Evolutionary conservation across 1,284 basidiomycete genomes (phyloP).

Genomic region (Puccinia triticina): DNA sequence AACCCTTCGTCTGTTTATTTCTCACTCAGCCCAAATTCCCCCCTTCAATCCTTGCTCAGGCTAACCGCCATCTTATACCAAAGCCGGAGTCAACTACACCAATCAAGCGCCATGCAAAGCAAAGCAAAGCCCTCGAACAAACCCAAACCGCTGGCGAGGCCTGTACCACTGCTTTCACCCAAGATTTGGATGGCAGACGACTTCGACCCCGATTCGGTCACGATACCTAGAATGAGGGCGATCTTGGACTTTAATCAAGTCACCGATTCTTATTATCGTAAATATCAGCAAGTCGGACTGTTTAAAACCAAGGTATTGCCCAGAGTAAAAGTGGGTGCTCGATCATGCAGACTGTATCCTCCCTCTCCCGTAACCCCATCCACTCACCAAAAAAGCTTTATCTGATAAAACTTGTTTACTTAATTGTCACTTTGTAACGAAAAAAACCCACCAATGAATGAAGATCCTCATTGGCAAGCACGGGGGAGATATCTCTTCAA

Average conservation of each 20-base stretch:
- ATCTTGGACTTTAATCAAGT: conserved; percentile 15
- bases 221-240: conserved; percentile 19
- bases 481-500: conserved; percentile 1
- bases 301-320: conserved; percentile 10
- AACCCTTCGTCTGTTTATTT: background rate
- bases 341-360: background rate
- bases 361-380: background rate
- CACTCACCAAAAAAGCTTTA: background rate
- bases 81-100: background rate
- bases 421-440: background rate
- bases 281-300: background rate
- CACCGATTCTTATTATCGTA: conserved; percentile 30
- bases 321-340: background rate
- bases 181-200: conserved; percentile 34
- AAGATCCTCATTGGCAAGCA: background rate
- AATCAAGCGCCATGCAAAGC: background rate
- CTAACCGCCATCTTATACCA: background rate
- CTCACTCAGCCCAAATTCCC: background rate
- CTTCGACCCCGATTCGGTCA: conserved; percentile 15
- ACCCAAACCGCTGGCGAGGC: background rate
- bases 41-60: background rate
- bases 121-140: background rate
- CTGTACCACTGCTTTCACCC: conserved; percentile 14
- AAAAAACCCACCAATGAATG: background rate
- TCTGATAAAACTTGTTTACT: background rate